Conservation (phyloP, 2,329 filamentous ascomycete genomes). For the Hymenoscyphus linearis region DNA sequence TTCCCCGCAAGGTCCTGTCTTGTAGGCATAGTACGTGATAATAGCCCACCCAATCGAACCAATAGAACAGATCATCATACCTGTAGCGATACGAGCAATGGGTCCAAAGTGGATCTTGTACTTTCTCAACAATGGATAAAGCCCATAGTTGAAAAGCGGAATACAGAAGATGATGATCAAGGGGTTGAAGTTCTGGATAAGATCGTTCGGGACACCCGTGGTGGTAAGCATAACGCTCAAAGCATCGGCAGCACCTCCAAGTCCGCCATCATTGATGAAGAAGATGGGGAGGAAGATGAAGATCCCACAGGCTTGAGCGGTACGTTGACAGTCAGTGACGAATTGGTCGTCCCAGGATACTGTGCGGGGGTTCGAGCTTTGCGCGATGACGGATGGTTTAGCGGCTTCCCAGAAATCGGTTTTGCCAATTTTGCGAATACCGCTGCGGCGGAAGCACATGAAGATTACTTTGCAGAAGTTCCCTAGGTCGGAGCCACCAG, state of each 20-base stretch:
- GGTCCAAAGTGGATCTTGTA: slow-evolving; percentile 62
- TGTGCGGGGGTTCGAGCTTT: slow-evolving; percentile 52
- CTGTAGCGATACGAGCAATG: slow-evolving; percentile 67
- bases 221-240: slow-evolving; percentile 56
- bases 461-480: slow-evolving; percentile 1
- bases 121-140: slow-evolving; percentile 65
- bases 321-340: slow-evolving; percentile 72
- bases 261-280: slow-evolving; percentile 35
- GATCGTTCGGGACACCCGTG: slow-evolving; percentile 69
- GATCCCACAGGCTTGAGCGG: slow-evolving; percentile 62
- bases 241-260: slow-evolving; percentile 45
- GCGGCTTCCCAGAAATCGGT: slow-evolving; percentile 60
- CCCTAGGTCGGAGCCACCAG: not conserved
- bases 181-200: slow-evolving; percentile 71
- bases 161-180: slow-evolving; percentile 70
- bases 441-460: slow-evolving; percentile 43
- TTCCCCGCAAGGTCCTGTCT: slow-evolving; percentile 52
- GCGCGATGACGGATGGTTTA: slow-evolving; percentile 58
- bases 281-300: slow-evolving; percentile 53
- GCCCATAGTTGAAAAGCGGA: slow-evolving; percentile 58
- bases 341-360: slow-evolving; percentile 79
- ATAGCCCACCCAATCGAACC: slow-evolving; percentile 54
- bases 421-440: slow-evolving; percentile 57
- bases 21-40: slow-evolving; percentile 59
- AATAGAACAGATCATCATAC: slow-evolving; percentile 59